Evolutionary conservation across 2,329 filamentous ascomycete genomes (phyloP).

Genomic region (Madurella fahalii): DNA sequence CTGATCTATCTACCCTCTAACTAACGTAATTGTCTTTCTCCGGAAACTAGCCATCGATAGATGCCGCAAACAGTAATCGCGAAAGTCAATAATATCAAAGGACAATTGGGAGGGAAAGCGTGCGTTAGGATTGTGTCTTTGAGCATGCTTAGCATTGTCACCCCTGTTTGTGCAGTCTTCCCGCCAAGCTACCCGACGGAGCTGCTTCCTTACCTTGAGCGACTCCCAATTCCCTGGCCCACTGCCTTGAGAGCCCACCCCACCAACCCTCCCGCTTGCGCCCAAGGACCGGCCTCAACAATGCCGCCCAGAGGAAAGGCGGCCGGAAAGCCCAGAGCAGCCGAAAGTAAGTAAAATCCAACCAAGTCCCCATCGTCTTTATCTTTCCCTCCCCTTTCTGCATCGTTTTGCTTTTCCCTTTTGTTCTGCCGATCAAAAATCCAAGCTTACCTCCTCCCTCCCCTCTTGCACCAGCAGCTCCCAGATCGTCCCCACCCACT

Average conservation of each 20-base stretch:
- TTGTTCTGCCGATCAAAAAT: background rate
- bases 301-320: conserved; percentile 35
- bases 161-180: background rate
- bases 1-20: conserved; percentile 1
- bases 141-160: conserved; percentile 9
- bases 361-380: background rate
- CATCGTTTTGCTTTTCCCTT: background rate
- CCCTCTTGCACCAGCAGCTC: background rate
- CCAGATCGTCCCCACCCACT: conserved; percentile 9
- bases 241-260: conserved; percentile 7
- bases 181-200: background rate
- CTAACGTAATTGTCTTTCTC: conserved; percentile 7
- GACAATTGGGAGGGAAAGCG: background rate
- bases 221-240: background rate
- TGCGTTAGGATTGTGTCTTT: conserved; percentile 19
- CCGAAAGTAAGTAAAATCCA: conserved; percentile 24
- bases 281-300: conserved; percentile 9
- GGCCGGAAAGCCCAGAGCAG: conserved; percentile 29
- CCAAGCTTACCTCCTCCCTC: background rate
- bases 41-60: background rate
- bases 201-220: background rate
- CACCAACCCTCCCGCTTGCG: conserved; percentile 3
- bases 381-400: background rate
- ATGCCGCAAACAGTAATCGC: conserved; percentile 1
- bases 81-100: background rate